Evolutionary conservation across 176 grass and related monocot species (phyloP).

Genomic region (Juncus effusus): DNA sequence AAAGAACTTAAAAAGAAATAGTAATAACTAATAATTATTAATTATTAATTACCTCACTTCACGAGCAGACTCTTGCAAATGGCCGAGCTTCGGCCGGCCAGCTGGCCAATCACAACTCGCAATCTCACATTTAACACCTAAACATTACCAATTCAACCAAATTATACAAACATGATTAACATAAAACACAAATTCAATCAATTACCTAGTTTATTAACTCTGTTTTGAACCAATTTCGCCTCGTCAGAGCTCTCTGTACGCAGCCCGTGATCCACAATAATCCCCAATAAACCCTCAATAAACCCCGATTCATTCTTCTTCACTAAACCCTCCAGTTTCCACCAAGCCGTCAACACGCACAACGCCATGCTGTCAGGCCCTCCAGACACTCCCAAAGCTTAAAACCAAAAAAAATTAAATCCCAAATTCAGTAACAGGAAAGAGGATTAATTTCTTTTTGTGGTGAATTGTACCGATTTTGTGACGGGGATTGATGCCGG

Average conservation of each 20-base stretch:
- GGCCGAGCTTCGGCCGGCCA: conserved; percentile 80
- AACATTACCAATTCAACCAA: conserved; percentile 14
- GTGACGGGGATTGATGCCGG: conserved; percentile 76
- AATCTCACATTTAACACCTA: conserved; percentile 79
- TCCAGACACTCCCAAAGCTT: conserved; percentile 80
- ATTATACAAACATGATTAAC: neutral
- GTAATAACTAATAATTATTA: too few species aligned
- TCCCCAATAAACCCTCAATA: conserved; percentile 68
- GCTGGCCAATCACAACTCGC: conserved; percentile 66
- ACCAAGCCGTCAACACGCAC: conserved; percentile 59
- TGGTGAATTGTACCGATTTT: conserved; percentile 41
- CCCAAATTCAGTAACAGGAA: too few species aligned
- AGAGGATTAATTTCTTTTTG: neutral
- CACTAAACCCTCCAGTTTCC: conserved; percentile 46
- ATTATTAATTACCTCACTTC: conserved; percentile 58
- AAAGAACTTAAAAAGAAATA: neutral
- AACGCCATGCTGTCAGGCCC: conserved; percentile 93
- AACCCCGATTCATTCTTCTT: conserved; percentile 30
- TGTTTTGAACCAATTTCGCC: conserved; percentile 53
- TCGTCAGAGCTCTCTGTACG: conserved; percentile 52
- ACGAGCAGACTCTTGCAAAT: conserved; percentile 83
- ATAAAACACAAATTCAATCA: neutral
- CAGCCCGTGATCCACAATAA: conserved; percentile 41
- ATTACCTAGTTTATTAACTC: conserved; percentile 47
- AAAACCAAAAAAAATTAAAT: neutral